Conservation (phyloP, 768 basidiomycete species). For the Pleurotus ostreatus region DNA sequence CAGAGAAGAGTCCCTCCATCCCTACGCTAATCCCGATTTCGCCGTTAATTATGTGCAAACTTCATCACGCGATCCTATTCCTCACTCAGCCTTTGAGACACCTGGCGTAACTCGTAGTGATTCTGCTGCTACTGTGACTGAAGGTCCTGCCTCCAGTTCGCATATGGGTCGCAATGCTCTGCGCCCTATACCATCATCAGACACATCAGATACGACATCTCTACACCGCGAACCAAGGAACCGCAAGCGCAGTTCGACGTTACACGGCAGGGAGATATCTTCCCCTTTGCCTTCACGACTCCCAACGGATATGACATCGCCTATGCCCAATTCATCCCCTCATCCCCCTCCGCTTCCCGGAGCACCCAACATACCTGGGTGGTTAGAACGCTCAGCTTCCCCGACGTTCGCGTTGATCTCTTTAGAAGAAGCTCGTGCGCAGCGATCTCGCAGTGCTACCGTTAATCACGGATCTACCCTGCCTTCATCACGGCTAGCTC, state of each 20-base stretch:
- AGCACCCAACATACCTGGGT: conserved; percentile 37
- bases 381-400: conserved; percentile 42
- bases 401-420: conserved; percentile 67
- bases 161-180: conserved; percentile 26
- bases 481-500: conserved; percentile 18
- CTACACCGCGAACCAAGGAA: conserved; percentile 10
- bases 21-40: conserved; percentile 79
- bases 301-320: conserved; percentile 19
- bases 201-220: conserved; percentile 28
- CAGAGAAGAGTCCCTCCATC: conserved; percentile 49
- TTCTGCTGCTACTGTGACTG: conserved; percentile 49
- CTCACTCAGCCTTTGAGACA: conserved; percentile 21
- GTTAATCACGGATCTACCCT: conserved; percentile 25
- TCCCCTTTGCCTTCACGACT: conserved; percentile 43
- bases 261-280: conserved; percentile 53
- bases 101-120: conserved; percentile 40
- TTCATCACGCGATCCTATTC: conserved; percentile 20
- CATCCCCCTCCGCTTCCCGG: conserved; percentile 14
- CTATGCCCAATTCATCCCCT: conserved; percentile 23
- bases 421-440: conserved; percentile 75
- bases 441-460: conserved; percentile 55
- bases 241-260: conserved; percentile 25
- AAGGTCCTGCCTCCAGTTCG: conserved; percentile 26
- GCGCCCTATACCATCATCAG: conserved; percentile 29
- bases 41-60: conserved; percentile 28